These are phyloP conservation scores for Pseudocercospora ulei DNA, from an alignment of 2,329 filamentous ascomycete species.

Conservation along the genomic window DNA sequence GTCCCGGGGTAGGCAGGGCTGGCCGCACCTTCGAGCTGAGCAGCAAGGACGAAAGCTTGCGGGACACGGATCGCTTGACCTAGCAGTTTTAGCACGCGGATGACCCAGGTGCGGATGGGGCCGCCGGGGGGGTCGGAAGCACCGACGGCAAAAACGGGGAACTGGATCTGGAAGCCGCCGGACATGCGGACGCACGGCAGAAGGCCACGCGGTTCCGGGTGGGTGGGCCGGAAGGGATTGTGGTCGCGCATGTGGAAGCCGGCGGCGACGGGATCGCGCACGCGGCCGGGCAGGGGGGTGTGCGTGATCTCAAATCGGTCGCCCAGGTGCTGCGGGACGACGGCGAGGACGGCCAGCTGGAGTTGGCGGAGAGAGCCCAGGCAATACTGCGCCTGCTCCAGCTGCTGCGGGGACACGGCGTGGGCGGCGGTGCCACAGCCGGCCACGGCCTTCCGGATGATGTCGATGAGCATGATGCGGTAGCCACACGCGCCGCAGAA, in stretches of 20 bases:
- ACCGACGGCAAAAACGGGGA: slow-evolving; percentile 15
- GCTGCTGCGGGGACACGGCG: slow-evolving; percentile 7
- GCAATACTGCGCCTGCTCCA: slow-evolving; percentile 11
- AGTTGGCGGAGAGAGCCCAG: slow-evolving; percentile 9
- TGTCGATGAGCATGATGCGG: slow-evolving; percentile 17
- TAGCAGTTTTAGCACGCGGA: slow-evolving; percentile 13
- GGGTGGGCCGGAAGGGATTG: slow-evolving; percentile 13
- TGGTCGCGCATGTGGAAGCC: slow-evolving; percentile 11
- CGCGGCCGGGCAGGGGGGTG: not conserved
- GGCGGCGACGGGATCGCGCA: slow-evolving; percentile 3
- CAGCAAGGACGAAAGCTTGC: slow-evolving; percentile 16
- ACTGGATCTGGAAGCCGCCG: slow-evolving; percentile 14
- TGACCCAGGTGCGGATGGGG: slow-evolving; percentile 13
- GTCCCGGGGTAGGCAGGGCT: not conserved
- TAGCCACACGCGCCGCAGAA: slow-evolving; percentile 16
- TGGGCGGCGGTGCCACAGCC: slow-evolving; percentile 7
- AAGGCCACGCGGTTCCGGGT: slow-evolving; percentile 4
- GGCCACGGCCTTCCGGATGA: slow-evolving; percentile 14
- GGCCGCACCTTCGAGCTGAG: slow-evolving; percentile 14
- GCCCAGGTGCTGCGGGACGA: slow-evolving; percentile 15
- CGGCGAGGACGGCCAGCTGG: slow-evolving; percentile 15
- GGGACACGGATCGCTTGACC: slow-evolving; percentile 11
- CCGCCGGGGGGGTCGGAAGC: slow-evolving; percentile 17
- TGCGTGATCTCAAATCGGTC: slow-evolving; percentile 10
- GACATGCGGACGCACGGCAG: slow-evolving; percentile 18